Evolutionary conservation across 352 stramenopile species (phyloP).

Genomic region (Blastocystis sp.): DNA sequence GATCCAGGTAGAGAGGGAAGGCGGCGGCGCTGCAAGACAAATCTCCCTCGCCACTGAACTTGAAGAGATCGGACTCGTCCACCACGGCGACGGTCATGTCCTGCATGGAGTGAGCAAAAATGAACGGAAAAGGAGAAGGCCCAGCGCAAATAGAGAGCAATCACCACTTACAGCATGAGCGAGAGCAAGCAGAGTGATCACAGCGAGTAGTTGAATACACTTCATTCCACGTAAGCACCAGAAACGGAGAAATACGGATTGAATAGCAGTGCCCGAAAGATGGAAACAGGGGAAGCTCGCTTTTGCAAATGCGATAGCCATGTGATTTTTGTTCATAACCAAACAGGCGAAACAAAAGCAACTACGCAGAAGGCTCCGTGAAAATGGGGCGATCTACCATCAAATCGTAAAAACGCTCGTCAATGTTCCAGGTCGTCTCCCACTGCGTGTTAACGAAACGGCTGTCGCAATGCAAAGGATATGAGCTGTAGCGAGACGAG

Average conservation of each 20-base stretch:
- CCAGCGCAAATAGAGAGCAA: not conserved
- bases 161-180: not conserved
- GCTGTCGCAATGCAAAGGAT: conserved; percentile 16
- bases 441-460: conserved; percentile 1
- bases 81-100: conserved; percentile 1
- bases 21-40: conserved; percentile 35
- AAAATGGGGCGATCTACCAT: conserved; percentile 27
- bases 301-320: not conserved
- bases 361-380: not conserved
- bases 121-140: not conserved
- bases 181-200: not conserved
- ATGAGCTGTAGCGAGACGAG: conserved; percentile 36
- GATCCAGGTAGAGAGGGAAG: conserved; percentile 44
- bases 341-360: conserved; percentile 58
- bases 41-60: not conserved
- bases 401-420: conserved; percentile 41
- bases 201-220: not conserved
- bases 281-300: not conserved
- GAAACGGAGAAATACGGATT: not conserved
- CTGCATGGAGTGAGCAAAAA: conserved; percentile 7
- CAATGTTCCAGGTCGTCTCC: conserved; percentile 43
- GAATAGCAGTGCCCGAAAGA: not conserved
- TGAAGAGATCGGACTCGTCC: not conserved
- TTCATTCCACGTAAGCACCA: not conserved
- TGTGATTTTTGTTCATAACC: not conserved